Percentiles rank a stretch among this genome's conserved stretches.
Conservation (phyloP, 1,139 yeast species). For the Eremothecium cymbalariae region DNA sequence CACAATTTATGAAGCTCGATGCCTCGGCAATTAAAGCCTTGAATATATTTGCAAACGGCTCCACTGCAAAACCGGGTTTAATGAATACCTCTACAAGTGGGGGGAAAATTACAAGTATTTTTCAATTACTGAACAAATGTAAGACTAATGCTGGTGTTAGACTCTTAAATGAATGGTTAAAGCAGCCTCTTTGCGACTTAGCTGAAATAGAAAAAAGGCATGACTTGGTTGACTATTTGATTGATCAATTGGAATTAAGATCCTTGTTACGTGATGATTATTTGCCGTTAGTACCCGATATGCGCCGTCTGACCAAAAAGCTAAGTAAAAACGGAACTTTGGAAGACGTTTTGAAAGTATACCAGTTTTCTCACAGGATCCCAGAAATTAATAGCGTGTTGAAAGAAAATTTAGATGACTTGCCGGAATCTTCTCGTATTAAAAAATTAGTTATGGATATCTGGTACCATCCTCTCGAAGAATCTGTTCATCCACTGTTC, state of each 20-base stretch:
- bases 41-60: conserved; percentile 59
- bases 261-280: conserved; percentile 59
- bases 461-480: conserved; percentile 54
- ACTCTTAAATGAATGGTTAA: conserved; percentile 84
- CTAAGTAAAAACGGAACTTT: conserved; percentile 47
- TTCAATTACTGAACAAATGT: conserved; percentile 79
- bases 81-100: conserved; percentile 18
- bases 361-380: conserved; percentile 63
- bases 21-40: conserved; percentile 84
- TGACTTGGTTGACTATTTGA: conserved; percentile 57
- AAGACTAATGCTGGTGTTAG: conserved; percentile 82
- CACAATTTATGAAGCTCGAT: conserved; percentile 80
- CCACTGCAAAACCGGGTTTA: conserved; percentile 18
- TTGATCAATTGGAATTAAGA: conserved; percentile 63
- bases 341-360: conserved; percentile 87
- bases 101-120: conserved; percentile 54
- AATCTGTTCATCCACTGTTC: conserved; percentile 42
- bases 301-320: conserved; percentile 66
- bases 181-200: conserved; percentile 76
- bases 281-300: conserved; percentile 71
- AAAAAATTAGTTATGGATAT: conserved; percentile 37
- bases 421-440: conserved; percentile 22
- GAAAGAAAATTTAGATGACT: conserved; percentile 36
- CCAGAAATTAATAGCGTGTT: conserved; percentile 59
- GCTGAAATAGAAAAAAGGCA: conserved; percentile 60